Conservation (phyloP, 2,329 filamentous ascomycete genomes). For the Penicillium sp. region DNA sequence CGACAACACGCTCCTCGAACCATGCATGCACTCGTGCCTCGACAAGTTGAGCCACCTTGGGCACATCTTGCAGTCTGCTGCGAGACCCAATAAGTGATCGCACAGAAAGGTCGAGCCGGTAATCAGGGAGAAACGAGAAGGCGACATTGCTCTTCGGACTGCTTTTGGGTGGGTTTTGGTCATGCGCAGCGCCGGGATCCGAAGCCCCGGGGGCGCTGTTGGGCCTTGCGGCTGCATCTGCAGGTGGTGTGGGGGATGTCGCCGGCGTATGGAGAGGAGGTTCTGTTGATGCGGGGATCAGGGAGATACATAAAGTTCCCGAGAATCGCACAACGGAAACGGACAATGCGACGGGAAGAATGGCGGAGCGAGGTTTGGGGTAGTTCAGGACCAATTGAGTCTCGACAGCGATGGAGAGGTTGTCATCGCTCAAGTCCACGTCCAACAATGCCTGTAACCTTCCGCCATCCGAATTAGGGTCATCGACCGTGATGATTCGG, state of each 20-base stretch:
- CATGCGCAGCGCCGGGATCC: constrained; percentile 19
- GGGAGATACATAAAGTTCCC: constrained; percentile 90
- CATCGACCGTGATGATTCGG: constrained; percentile 81
- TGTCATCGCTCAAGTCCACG: constrained; percentile 87
- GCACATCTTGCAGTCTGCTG: constrained; percentile 68
- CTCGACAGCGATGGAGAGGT: constrained; percentile 92
- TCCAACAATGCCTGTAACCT: constrained; percentile 94
- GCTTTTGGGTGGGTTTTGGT: constrained; percentile 43
- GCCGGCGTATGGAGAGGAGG: constrained; percentile 45
- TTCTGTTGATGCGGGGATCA: constrained; percentile 70
- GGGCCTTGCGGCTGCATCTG: constrained; percentile 13
- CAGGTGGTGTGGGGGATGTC: constrained; percentile 38
- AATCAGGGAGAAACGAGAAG: constrained; percentile 79
- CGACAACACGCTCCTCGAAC: constrained; percentile 71
- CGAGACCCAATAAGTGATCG: constrained; percentile 68
- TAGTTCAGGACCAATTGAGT: constrained; percentile 95
- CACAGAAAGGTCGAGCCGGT: constrained; percentile 69
- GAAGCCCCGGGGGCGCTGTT: constrained; percentile 19
- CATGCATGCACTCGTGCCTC: constrained; percentile 69
- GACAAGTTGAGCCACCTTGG: constrained; percentile 70
- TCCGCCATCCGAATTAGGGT: constrained; percentile 66
- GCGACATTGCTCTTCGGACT: constrained; percentile 83
- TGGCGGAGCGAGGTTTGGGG: constrained; percentile 84
- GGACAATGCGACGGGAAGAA: constrained; percentile 87
- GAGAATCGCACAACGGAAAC: constrained; percentile 94